These are phyloP conservation scores for Mrakia hoshinonis DNA, from an alignment of 768 basidiomycete species.

Conservation along the genomic window DNA sequence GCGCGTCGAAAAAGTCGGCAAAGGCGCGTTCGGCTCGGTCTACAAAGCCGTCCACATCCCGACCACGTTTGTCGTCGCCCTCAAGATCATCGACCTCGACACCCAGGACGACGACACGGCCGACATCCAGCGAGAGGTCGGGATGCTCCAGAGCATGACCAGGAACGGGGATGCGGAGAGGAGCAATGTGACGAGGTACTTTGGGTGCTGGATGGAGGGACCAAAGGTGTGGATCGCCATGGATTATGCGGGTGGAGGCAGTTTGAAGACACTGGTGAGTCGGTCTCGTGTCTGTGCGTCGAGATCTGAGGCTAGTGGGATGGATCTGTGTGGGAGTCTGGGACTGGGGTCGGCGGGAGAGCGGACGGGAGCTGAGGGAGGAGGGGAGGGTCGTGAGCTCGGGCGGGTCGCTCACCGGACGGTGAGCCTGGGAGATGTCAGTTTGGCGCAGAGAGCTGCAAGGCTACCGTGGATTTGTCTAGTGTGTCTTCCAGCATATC, in stretches of 20 bases:
- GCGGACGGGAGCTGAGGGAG: background rate
- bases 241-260: constrained; percentile 94
- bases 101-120: constrained; percentile 91
- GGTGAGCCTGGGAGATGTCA: too few relatives aligned
- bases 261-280: constrained; percentile 65
- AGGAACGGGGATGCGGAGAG: constrained; percentile 53
- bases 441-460: too few relatives aligned
- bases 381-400: too few relatives aligned
- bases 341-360: background rate
- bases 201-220: constrained; percentile 89
- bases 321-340: too few relatives aligned
- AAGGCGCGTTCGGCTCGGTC: constrained; percentile 92
- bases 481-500: too few relatives aligned
- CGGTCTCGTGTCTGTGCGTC: constrained; percentile 18
- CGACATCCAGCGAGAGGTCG: constrained; percentile 93
- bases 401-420: too few relatives aligned
- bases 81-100: constrained; percentile 98
- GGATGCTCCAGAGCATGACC: constrained; percentile 55
- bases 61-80: constrained; percentile 79
- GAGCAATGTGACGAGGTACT: constrained; percentile 84
- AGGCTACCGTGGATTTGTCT: too few relatives aligned
- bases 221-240: constrained; percentile 98
- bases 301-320: background rate
- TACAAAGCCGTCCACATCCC: constrained; percentile 71
- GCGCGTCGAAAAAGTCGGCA: constrained; percentile 76